phyloP scores from a whole-genome alignment of 441 rosid genomes.

The Oxalis stricta region DNA sequence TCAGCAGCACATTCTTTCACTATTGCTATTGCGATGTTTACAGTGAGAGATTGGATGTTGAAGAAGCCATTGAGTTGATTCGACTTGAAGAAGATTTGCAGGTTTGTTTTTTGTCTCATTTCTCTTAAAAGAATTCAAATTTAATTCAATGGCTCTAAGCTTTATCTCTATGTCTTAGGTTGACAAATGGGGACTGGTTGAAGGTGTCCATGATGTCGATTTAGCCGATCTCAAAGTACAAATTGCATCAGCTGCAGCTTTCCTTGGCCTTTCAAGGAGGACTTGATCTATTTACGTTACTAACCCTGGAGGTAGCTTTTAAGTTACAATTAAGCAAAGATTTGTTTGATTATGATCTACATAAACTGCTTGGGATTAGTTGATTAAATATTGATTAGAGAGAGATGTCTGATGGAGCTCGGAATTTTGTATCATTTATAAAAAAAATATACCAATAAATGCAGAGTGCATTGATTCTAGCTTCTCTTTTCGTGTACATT shows the following conservation, averaged over 20 bases:
- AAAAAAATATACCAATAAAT: too few species aligned
- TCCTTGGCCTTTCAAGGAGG: constrained; percentile 68
- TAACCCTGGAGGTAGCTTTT: not conserved
- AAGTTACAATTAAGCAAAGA: not conserved
- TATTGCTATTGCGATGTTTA: constrained; percentile 54
- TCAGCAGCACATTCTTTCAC: constrained; percentile 73
- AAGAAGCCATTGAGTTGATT: constrained; percentile 75
- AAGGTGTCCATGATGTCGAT: constrained; percentile 95
- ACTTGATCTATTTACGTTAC: constrained; percentile 12
- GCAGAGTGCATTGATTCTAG: not conserved
- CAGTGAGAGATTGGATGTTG: constrained; percentile 68
- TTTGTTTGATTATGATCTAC: not conserved
- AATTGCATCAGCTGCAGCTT: constrained; percentile 73
- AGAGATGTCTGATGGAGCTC: not conserved
- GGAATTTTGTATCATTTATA: not conserved
- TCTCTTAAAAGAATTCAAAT: not conserved
- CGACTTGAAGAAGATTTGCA: constrained; percentile 97
- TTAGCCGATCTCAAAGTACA: constrained; percentile 92
- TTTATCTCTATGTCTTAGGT: constrained; percentile 29
- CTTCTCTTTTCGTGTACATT: too few species aligned
- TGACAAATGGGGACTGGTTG: constrained; percentile 90
- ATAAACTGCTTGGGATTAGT: not conserved
- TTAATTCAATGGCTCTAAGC: constrained; percentile 1
- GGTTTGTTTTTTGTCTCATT: constrained; percentile 28
- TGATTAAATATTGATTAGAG: too few species aligned